phyloP scores from a whole-genome alignment of 306 rosid genomes.

The Alnus rubra region DNA sequence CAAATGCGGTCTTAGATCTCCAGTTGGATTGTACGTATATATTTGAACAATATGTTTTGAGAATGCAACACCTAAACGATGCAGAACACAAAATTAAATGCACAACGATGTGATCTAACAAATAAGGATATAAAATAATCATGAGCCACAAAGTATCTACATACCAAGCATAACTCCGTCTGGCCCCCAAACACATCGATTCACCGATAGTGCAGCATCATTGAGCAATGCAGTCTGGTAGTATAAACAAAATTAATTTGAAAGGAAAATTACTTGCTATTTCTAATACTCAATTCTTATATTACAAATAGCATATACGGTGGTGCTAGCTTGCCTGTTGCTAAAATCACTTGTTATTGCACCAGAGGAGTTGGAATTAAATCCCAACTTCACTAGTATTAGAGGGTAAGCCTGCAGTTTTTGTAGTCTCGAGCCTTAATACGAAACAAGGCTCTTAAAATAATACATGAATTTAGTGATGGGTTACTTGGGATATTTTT shows the following conservation, averaged over 20 bases:
- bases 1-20: slow-evolving; percentile 43
- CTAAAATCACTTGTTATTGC: slow-evolving; percentile 8
- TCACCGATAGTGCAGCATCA: slow-evolving; percentile 46
- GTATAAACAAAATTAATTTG: slow-evolving; percentile 1
- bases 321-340: neutral
- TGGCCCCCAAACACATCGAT: slow-evolving; percentile 50
- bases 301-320: neutral
- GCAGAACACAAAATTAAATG: neutral
- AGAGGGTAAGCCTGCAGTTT: neutral
- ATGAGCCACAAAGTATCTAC: neutral
- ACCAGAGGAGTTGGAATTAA: neutral
- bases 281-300: neutral
- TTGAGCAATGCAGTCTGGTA: slow-evolving; percentile 40
- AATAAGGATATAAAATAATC: neutral
- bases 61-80: slow-evolving; percentile 42
- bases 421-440: no score
- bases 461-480: no score
- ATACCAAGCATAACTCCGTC: slow-evolving; percentile 49
- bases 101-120: neutral
- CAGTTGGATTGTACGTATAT: slow-evolving; percentile 41
- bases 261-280: slow-evolving; percentile 18
- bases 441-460: no score
- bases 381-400: neutral
- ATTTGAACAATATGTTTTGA: slow-evolving; percentile 46
- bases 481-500: no score